A percentile compares a stretch with the other conserved stretches of the same genome.
These are phyloP conservation scores for Candida mattraensis DNA, from an alignment of 805 yeast species.

Conservation along the genomic window DNA sequence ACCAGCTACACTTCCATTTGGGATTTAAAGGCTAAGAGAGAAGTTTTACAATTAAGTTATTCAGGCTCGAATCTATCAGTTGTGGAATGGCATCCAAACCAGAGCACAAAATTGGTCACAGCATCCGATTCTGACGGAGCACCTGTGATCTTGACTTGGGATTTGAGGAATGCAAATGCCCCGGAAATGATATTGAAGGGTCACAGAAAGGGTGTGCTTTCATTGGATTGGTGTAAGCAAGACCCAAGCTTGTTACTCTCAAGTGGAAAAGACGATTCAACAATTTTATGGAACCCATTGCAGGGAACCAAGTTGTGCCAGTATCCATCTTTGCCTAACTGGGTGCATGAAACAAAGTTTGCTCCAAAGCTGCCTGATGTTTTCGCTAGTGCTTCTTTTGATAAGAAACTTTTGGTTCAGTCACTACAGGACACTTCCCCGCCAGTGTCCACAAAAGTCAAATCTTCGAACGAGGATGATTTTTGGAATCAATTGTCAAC, in stretches of 20 bases:
- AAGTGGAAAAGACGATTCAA: constrained; percentile 89
- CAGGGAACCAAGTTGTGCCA: constrained; percentile 73
- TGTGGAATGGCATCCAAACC: constrained; percentile 94
- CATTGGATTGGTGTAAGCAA: constrained; percentile 89
- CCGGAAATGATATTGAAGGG: constrained; percentile 79
- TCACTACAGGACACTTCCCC: constrained; percentile 84
- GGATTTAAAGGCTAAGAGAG: constrained; percentile 87
- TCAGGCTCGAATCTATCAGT: constrained; percentile 70
- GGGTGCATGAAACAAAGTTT: constrained; percentile 89
- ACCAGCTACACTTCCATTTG: constrained; percentile 88
- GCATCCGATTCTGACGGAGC: constrained; percentile 80
- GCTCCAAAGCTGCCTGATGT: constrained; percentile 88
- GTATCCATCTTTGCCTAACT: constrained; percentile 88
- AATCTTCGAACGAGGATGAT: constrained; percentile 59
- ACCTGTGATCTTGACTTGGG: constrained; percentile 89
- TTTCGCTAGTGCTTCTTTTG: constrained; percentile 86
- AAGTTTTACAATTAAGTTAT: constrained; percentile 82
- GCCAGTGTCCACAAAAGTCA: constrained; percentile 45
- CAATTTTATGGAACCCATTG: constrained; percentile 87
- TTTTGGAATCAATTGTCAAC: constrained; percentile 82
- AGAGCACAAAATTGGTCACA: constrained; percentile 82
- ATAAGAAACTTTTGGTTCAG: constrained; percentile 78
- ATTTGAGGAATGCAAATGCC: constrained; percentile 87
- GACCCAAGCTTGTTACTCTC: constrained; percentile 80
- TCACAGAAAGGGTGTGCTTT: constrained; percentile 83